These are phyloP conservation scores for Spathaspora passalidarum DNA, from an alignment of 805 yeast genomes.

Conservation along the genomic window DNA sequence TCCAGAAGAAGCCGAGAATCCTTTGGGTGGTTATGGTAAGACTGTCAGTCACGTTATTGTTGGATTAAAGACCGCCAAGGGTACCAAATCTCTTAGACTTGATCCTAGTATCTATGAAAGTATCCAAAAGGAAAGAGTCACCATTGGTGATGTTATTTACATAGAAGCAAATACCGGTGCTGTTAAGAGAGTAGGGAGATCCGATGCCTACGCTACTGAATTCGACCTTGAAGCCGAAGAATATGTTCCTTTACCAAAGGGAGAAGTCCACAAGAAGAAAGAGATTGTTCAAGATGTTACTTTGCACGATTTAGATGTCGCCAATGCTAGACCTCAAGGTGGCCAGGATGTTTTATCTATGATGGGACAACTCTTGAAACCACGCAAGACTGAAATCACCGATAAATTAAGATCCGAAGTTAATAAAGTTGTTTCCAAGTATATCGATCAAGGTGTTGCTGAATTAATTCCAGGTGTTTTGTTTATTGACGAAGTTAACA, in stretches of 20 bases:
- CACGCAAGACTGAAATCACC: constrained; percentile 94
- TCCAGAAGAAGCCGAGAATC: constrained; percentile 95
- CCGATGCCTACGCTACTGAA: constrained; percentile 98
- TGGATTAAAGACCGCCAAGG: constrained; percentile 89
- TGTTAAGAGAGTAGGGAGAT: constrained; percentile 93
- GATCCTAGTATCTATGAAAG: constrained; percentile 93
- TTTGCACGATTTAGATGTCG: constrained; percentile 92
- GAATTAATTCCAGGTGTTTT: constrained; percentile 97
- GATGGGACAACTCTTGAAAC: constrained; percentile 97
- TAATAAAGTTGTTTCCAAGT: constrained; percentile 91
- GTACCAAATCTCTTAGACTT: constrained; percentile 82
- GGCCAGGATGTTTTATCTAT: constrained; percentile 94
- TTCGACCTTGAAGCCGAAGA: constrained; percentile 98
- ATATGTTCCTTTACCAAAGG: constrained; percentile 97
- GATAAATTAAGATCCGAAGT: constrained; percentile 93
- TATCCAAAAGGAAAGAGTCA: constrained; percentile 90
- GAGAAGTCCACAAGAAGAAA: constrained; percentile 97
- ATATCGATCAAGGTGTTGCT: constrained; percentile 97
- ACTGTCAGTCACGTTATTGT: constrained; percentile 92
- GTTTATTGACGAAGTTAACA: constrained; percentile 96
- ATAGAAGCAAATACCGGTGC: constrained; percentile 98
- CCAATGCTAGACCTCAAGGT: constrained; percentile 94
- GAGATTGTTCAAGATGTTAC: constrained; percentile 98
- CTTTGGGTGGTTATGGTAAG: constrained; percentile 96
- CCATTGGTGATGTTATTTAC: constrained; percentile 95